phyloP scores from a whole-genome alignment of 176 grass and related monocot genomes.

The Puya raimondii region DNA sequence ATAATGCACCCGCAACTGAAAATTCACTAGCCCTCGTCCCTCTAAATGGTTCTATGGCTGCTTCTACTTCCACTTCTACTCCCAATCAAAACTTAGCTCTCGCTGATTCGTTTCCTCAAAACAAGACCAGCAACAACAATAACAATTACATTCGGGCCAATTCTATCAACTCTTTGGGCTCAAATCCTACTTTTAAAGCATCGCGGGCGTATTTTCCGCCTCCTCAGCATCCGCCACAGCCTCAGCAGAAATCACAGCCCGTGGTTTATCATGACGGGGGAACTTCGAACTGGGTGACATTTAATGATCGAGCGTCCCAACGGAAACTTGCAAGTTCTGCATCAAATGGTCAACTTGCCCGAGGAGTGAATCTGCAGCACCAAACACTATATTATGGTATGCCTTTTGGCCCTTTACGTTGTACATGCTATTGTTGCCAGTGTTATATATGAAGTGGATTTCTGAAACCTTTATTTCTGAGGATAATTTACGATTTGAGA shows the following conservation, averaged over 20 bases:
- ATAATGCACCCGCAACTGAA: conserved; percentile 52
- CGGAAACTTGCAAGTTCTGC: conserved; percentile 40
- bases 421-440: too few species aligned
- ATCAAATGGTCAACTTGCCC: conserved; percentile 59
- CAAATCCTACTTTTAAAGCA: conserved; percentile 38
- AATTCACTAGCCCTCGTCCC: conserved; percentile 76
- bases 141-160: conserved; percentile 15
- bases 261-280: conserved; percentile 41
- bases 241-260: conserved; percentile 38
- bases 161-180: conserved; percentile 29
- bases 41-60: conserved; percentile 44
- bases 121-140: conserved; percentile 17
- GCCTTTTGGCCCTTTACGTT: not conserved
- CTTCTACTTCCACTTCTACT: conserved; percentile 31
- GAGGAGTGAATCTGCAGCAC: conserved; percentile 26
- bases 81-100: conserved; percentile 63
- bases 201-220: conserved; percentile 24
- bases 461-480: not conserved
- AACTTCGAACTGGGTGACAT: conserved; percentile 37
- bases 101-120: conserved; percentile 64
- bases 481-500: too few species aligned
- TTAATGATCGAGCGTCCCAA: conserved; percentile 45
- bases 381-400: conserved; percentile 52
- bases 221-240: not conserved
- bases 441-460: too few species aligned